These are phyloP conservation scores for Clarireedia paspali DNA, from an alignment of 2,329 filamentous ascomycete species.

Conservation along the genomic window DNA sequence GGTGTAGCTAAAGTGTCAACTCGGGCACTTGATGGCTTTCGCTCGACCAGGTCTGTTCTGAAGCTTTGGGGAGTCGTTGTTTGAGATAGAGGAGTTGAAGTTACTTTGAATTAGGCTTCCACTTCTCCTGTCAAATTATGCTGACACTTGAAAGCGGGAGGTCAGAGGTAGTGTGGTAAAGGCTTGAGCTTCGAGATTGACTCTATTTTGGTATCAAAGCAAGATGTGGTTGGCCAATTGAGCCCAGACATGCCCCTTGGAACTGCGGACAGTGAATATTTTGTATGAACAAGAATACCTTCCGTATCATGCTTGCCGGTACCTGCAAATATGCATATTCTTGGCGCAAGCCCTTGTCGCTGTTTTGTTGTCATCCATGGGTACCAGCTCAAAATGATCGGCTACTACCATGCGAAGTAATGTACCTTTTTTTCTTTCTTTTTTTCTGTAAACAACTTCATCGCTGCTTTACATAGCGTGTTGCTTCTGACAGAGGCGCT, in stretches of 20 bases:
- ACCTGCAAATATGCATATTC: not conserved
- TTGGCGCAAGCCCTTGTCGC: too few species aligned
- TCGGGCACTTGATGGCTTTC: not conserved
- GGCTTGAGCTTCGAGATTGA: too few species aligned
- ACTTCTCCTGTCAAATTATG: too few species aligned
- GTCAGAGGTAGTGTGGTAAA: not conserved
- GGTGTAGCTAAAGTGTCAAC: not conserved
- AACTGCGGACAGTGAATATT: not conserved
- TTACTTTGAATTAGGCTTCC: too few species aligned
- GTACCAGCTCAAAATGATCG: too few species aligned
- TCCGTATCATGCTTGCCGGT: not conserved
- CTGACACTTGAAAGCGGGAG: not conserved
- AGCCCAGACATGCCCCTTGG: not conserved
- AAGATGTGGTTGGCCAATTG: not conserved
- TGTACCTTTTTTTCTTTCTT: too few species aligned
- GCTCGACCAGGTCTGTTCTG: too few species aligned
- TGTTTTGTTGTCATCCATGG: too few species aligned
- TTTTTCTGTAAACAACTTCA: not conserved
- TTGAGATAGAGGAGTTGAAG: too few species aligned
- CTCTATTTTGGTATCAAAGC: too few species aligned
- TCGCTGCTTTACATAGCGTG: slow-evolving; percentile 1
- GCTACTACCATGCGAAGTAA: too few species aligned
- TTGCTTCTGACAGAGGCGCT: not conserved
- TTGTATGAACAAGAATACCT: not conserved
- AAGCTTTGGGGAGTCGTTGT: too few species aligned